A percentile compares a stretch with the other conserved stretches of the same genome.
Conservation (phyloP, 768 basidiomycete species). For the Tricholomella constricta region DNA sequence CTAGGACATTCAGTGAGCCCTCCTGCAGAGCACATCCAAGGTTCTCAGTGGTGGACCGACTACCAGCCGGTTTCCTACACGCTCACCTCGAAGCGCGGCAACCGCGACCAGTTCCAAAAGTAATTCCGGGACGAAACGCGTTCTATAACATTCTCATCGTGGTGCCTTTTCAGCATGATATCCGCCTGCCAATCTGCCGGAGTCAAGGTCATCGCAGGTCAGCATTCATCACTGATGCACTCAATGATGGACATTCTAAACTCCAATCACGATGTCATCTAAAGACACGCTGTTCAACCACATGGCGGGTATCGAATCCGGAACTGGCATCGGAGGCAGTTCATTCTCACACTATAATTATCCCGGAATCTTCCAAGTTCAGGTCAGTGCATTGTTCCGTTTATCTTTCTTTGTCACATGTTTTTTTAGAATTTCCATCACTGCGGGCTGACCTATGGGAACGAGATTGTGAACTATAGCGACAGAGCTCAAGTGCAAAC, state of each 20-base stretch:
- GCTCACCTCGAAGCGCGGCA: slow-evolving; percentile 65
- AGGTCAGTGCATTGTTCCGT: slow-evolving; percentile 50
- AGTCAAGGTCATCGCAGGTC: slow-evolving; percentile 57
- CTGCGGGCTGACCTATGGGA: slow-evolving; percentile 53
- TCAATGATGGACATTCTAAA: no score
- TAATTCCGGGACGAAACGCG: slow-evolving; percentile 22
- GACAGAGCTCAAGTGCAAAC: slow-evolving; percentile 59
- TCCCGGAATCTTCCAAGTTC: slow-evolving; percentile 47
- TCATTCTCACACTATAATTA: slow-evolving; percentile 56
- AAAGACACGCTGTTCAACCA: slow-evolving; percentile 66
- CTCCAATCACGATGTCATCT: neutral
- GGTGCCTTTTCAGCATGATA: slow-evolving; percentile 41
- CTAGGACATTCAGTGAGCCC: slow-evolving; percentile 44
- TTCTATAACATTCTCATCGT: neutral
- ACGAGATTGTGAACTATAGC: slow-evolving; percentile 57
- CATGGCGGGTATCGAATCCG: slow-evolving; percentile 55
- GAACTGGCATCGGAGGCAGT: slow-evolving; percentile 51
- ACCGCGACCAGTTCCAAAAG: slow-evolving; percentile 51
- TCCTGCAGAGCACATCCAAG: slow-evolving; percentile 58
- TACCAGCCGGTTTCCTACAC: slow-evolving; percentile 71
- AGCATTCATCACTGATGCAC: no score
- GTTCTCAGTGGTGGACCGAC: slow-evolving; percentile 74
- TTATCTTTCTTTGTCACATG: slow-evolving; percentile 14
- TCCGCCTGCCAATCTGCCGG: slow-evolving; percentile 53
- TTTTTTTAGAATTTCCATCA: slow-evolving; percentile 56